Evolutionary conservation across 73 alveolate species (phyloP).

Genomic region (Paramecium pentaurelia): DNA sequence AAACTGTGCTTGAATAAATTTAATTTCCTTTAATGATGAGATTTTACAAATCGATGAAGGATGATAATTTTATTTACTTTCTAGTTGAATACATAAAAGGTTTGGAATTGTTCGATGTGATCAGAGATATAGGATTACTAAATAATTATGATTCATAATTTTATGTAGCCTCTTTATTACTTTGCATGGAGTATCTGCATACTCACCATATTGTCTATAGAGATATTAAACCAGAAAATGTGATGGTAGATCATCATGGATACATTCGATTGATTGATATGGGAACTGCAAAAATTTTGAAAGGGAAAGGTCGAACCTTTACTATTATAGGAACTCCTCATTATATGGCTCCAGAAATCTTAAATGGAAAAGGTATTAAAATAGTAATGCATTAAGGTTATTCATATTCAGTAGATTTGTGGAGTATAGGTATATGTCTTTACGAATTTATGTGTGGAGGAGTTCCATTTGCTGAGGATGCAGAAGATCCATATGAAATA

Average conservation of each 20-base stretch:
- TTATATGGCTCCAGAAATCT: conserved; percentile 76
- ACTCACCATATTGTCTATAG: conserved; percentile 69
- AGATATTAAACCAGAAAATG: conserved; percentile 77
- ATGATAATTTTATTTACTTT: conserved; percentile 67
- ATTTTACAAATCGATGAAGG: conserved; percentile 72
- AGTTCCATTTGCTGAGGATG: conserved; percentile 70
- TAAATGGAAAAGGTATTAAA: conserved; percentile 67
- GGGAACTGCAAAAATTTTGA: conserved; percentile 71
- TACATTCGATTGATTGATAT: conserved; percentile 71
- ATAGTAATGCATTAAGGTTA: conserved; percentile 24
- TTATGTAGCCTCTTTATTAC: conserved; percentile 65
- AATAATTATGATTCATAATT: conserved; percentile 69
- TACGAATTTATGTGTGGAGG: conserved; percentile 75
- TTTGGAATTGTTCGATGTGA: conserved; percentile 75
- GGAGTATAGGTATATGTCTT: conserved; percentile 75
- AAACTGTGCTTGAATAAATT: conserved; percentile 64
- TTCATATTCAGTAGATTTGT: conserved; percentile 69
- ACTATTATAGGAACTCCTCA: conserved; percentile 82
- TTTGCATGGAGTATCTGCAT: conserved; percentile 73
- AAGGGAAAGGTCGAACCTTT: conserved; percentile 70
- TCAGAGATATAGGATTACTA: conserved; percentile 76
- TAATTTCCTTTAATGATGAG: conserved; percentile 73
- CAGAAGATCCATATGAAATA: conserved; percentile 70
- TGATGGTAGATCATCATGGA: conserved; percentile 72
- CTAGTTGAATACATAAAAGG: conserved; percentile 75